Percentiles rank a stretch among this genome's conserved stretches.
These are phyloP conservation scores for Flaveria brownii DNA, from an alignment of 129 eudicot species.

Conservation along the genomic window DNA sequence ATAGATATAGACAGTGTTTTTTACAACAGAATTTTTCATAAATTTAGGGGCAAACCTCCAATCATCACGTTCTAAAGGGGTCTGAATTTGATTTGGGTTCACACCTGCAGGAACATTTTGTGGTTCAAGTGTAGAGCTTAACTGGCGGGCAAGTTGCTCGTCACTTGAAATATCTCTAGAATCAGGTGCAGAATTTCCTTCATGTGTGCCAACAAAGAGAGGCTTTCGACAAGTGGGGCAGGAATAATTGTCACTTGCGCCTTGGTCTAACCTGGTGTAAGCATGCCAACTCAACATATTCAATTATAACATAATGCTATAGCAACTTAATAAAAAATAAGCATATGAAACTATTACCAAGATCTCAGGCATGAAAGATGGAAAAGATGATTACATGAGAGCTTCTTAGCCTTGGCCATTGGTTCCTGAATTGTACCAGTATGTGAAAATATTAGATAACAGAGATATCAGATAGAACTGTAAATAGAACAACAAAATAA, in stretches of 20 bases:
- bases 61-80: conserved; percentile 55
- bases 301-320: neutral
- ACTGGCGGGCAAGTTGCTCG: conserved; percentile 87
- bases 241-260: conserved; percentile 67
- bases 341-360: conserved; percentile 49
- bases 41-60: conserved; percentile 59
- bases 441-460: conserved; percentile 14
- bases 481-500: neutral
- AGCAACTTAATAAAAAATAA: conserved; percentile 6
- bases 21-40: neutral
- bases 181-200: conserved; percentile 39
- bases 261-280: conserved; percentile 86
- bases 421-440: conserved; percentile 62
- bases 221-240: conserved; percentile 99
- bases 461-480: neutral
- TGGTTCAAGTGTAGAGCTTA: conserved; percentile 69
- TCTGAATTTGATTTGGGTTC: conserved; percentile 54
- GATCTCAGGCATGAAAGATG: conserved; percentile 96
- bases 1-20: neutral
- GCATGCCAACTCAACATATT: conserved; percentile 19
- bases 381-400: conserved; percentile 86
- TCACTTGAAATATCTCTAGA: conserved; percentile 66
- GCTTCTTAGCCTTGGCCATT: conserved; percentile 97
- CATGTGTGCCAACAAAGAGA: conserved; percentile 67
- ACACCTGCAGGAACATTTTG: conserved; percentile 55